Base-by-base conservation (phyloP, 257 asterid genomes). In the Rubia yunnanensis region DNA sequence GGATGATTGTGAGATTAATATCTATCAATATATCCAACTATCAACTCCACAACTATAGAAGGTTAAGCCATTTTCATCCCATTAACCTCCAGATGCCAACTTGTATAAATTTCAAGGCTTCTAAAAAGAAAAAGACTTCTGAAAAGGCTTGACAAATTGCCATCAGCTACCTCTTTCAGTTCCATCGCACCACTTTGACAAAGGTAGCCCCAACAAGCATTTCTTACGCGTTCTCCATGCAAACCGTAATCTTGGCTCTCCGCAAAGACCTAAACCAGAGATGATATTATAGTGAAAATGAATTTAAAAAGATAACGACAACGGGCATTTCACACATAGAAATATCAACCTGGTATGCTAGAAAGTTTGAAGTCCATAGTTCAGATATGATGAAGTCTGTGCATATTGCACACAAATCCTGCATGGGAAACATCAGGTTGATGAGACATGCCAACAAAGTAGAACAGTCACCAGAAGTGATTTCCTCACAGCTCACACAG, bases 151-250 rank as follows among this genome's bases (percentile, higher is more conserved):
- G 10, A 41, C 22, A 18, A 5, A 64, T 14, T 60, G 30, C 61
- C 65, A 64, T 30, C 63, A 70, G 22, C 71, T 60, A 83, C 99
- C 97, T 92, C 96, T 73, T 85, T 92, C 73, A 92, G 76, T 84
- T 92, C 99, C 70, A 73, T 79, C 15, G 91, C 84, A 74, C 96
- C 99, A 84, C 97, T 89, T 81, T 89, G 99, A 81, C 99, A 92
- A 60, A 92, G 91, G 83, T 89, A 92, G 72, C 97, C 99, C 99
- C 99, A 92, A 73, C 99, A 92, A 72, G 99, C 97, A 84, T 78
- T 92, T 82, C 97, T 87, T 49, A 92, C 99, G 59, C 96, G 95
- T 69, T 92, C 97, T 64, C 99, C 99, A 72, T 92, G 92, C 27
- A 76, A 72, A 38, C 99, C 99, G 72, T 92, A 92, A 80, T 92